Evolutionary conservation across 2,329 filamentous ascomycete species (phyloP).

Genomic region (Paramyrothecium sp.): DNA sequence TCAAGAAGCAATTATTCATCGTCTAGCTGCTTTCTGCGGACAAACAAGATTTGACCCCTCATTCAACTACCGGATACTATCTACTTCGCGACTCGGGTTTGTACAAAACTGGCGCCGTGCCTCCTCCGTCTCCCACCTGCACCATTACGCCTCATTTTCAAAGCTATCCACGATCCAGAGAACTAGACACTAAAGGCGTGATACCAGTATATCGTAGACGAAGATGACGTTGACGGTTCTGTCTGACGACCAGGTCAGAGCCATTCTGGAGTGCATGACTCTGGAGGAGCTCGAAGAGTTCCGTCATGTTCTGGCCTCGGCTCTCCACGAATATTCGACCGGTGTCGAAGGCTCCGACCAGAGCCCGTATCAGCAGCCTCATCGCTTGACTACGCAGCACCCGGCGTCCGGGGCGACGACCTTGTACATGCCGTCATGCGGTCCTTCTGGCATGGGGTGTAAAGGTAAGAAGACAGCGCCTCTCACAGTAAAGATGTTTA

Average conservation of each 20-base stretch:
- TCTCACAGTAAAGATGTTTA: not conserved
- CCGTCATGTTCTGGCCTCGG: conserved; percentile 43
- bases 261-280: conserved; percentile 52
- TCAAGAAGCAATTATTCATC: no score
- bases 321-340: conserved; percentile 62
- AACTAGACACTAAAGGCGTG: no score
- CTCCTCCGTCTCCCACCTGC: no score
- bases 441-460: conserved; percentile 62
- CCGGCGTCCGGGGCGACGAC: conserved; percentile 54
- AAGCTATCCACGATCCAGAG: not conserved
- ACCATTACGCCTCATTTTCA: not conserved
- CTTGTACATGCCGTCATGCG: conserved; percentile 72
- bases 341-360: conserved; percentile 43
- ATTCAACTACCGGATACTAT: not conserved
- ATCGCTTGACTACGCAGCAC: conserved; percentile 48
- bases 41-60: not conserved
- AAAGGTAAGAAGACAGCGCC: conserved; percentile 50
- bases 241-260: conserved; percentile 54
- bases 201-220: no score
- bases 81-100: not conserved
- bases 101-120: not conserved
- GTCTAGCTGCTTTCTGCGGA: no score
- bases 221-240: conserved; percentile 58
- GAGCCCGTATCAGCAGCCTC: conserved; percentile 53
- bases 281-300: conserved; percentile 52